phyloP scores from a whole-genome alignment of 2,329 filamentous ascomycete species.

The Apiospora koreana region DNA sequence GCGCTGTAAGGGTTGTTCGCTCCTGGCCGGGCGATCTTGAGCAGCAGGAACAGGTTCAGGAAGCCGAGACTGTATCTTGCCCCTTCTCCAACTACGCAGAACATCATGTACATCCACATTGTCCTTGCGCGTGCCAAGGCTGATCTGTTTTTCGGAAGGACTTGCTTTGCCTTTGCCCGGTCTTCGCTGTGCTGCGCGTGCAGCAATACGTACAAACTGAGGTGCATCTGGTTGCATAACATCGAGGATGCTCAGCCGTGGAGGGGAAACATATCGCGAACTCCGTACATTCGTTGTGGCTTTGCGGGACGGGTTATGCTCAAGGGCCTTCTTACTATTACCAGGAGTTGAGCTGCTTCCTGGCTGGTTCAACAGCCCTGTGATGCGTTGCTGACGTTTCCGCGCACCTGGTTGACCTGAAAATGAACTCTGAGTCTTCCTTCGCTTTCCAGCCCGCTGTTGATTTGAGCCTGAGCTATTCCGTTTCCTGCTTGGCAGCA shows the following conservation, averaged over 20 bases:
- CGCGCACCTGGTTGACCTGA: slow-evolving; percentile 25
- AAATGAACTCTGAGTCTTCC: slow-evolving; percentile 34
- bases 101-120: slow-evolving; percentile 57
- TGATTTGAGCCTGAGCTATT: slow-evolving; percentile 24
- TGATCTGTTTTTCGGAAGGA: slow-evolving; percentile 57
- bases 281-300: slow-evolving; percentile 17
- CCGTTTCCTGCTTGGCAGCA: slow-evolving; percentile 48
- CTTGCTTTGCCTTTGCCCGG: slow-evolving; percentile 54
- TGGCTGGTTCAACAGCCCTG: slow-evolving; percentile 24
- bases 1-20: slow-evolving; percentile 22
- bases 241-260: slow-evolving; percentile 62
- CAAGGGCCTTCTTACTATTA: slow-evolving; percentile 7
- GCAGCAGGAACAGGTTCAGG: slow-evolving; percentile 32
- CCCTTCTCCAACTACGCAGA: slow-evolving; percentile 57
- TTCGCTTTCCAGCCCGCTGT: slow-evolving; percentile 30
- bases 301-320: slow-evolving; percentile 8
- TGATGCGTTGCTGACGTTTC: slow-evolving; percentile 34
- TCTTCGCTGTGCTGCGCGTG: slow-evolving; percentile 53
- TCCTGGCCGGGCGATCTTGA: background rate
- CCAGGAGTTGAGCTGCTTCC: slow-evolving; percentile 18
- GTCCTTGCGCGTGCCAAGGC: slow-evolving; percentile 61
- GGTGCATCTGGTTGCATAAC: slow-evolving; percentile 55
- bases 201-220: slow-evolving; percentile 61
- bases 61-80: slow-evolving; percentile 47
- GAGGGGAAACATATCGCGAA: slow-evolving; percentile 29